These are phyloP conservation scores for Daldinia caldariorum DNA, from an alignment of 495 filamentous ascomycete species.

Conservation along the genomic window DNA sequence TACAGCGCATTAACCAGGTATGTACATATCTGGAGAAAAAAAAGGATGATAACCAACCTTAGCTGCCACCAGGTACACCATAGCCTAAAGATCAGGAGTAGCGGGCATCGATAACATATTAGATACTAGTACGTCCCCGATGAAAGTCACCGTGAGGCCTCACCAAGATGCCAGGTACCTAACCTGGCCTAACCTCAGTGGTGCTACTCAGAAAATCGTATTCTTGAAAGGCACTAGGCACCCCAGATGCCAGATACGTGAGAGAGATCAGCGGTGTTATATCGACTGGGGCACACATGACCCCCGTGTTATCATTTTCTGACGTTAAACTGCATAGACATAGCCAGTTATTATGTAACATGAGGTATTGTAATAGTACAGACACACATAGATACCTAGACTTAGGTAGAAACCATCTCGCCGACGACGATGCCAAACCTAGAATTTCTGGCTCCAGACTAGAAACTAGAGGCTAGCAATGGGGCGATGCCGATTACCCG, in stretches of 20 bases:
- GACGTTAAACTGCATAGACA: neutral
- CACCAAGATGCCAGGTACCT: neutral
- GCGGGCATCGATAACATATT: neutral
- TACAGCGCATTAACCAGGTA: neutral
- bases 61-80: constrained; percentile 1
- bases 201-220: constrained; percentile 3
- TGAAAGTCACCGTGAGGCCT: neutral
- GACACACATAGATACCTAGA: neutral
- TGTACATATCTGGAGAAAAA: constrained; percentile 6
- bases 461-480: neutral
- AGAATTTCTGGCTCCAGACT: neutral
- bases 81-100: neutral
- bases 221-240: constrained; percentile 1
- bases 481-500: constrained; percentile 34
- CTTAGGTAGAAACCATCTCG: neutral
- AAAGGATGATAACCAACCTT: neutral
- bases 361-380: neutral
- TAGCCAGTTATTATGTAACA: neutral
- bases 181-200: too few relatives aligned
- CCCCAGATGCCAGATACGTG: constrained; percentile 9
- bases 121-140: neutral
- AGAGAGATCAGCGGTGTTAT: constrained; percentile 2
- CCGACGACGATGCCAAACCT: neutral
- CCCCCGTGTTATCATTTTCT: neutral
- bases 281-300: neutral